Base-by-base conservation (phyloP, 495 filamentous ascomycete genomes). In the Podospora fimiseda region DNA sequence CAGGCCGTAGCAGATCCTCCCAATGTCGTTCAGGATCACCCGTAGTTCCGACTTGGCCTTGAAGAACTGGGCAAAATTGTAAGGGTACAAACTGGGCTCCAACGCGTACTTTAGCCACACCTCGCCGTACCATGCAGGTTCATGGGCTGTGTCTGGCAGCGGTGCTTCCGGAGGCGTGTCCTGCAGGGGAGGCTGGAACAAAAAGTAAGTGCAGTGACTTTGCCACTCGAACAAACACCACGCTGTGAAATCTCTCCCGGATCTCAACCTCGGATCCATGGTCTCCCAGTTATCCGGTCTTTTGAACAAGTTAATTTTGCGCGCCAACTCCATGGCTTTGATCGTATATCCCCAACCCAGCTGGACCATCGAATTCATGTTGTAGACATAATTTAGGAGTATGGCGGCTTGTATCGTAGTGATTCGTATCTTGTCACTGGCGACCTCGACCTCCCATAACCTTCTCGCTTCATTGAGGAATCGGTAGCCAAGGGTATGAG, bases 391-490 rank as follows among this genome's bases (percentile, higher is more conserved):
- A 21, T 60, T 60, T 5, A 72, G 41, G 7, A 69, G n/a, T 15
- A 68, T 27, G 21, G 60, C 57, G 2, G 65, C 63, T 44, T 72
- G 70, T 7, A 72, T 68, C 1, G 65, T 66, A 2, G 61, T 61
- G 14, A 72, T 21, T 13, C 43, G 58, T 2, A 51, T 53, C 20
- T 27, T 46, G 9, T 53, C 44, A 2, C 37, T 15, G 9, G 46
- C 52, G 1, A 51, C 27, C 45, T 72, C 67, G 15, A 69, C 27
- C 21, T 72, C 67, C 59, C 66, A 72, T 1, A 71, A 54, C 23
- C 70, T 62, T 43, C 61, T 70, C 9, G 70, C 65, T 50, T 72
- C 70, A 20, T 67, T 67, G 1, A 66, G 50, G 24, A 72, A 71
- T 30, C 60, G 57, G 40, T 72, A 72, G 2, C 60, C 55, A 4